Percentiles rank a stretch among this genome's conserved stretches.
phyloP scores from a whole-genome alignment of 2,329 filamentous ascomycete genomes.

The Falciphora oryzae region DNA sequence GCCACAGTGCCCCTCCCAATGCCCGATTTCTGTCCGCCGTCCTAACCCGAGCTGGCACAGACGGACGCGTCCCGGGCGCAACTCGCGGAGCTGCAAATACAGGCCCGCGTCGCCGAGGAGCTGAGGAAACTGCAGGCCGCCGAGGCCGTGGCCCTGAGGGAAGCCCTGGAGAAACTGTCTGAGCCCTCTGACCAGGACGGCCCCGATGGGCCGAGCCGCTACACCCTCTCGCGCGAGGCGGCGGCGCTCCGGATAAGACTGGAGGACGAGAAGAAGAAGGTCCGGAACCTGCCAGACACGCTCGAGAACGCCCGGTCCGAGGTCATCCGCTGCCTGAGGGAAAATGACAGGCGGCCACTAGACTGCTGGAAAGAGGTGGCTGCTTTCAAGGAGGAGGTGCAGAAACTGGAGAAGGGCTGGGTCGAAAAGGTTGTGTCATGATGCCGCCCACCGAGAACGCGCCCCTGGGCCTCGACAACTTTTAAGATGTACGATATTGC shows the following conservation, averaged over 20 bases:
- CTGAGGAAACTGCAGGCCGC: constrained; percentile 71
- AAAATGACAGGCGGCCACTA: constrained; percentile 80
- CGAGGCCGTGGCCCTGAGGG: constrained; percentile 62
- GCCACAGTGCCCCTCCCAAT: constrained; percentile 5
- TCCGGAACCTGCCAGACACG: constrained; percentile 62
- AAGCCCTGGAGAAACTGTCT: constrained; percentile 60
- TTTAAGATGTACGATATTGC: neutral
- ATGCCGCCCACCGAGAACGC: constrained; percentile 8
- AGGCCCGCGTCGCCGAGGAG: constrained; percentile 79
- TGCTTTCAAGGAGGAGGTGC: constrained; percentile 83
- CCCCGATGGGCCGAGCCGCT: constrained; percentile 28
- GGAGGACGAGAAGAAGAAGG: constrained; percentile 57
- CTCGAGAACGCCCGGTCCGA: constrained; percentile 71
- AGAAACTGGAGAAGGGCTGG: constrained; percentile 78
- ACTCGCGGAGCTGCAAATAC: constrained; percentile 79
- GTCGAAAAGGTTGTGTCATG: constrained; percentile 70
- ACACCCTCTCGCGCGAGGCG: constrained; percentile 54
- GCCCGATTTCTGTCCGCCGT: neutral
- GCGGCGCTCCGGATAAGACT: constrained; percentile 53
- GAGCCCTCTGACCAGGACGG: constrained; percentile 26
- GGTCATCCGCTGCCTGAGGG: constrained; percentile 73
- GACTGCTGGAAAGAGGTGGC: constrained; percentile 95
- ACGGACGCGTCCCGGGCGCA: constrained; percentile 83
- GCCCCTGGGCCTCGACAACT: no score
- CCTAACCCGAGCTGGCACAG: constrained; percentile 38